Base-by-base conservation (phyloP, 2,329 filamentous ascomycete genomes). In the Sporothrix luriei region DNA sequence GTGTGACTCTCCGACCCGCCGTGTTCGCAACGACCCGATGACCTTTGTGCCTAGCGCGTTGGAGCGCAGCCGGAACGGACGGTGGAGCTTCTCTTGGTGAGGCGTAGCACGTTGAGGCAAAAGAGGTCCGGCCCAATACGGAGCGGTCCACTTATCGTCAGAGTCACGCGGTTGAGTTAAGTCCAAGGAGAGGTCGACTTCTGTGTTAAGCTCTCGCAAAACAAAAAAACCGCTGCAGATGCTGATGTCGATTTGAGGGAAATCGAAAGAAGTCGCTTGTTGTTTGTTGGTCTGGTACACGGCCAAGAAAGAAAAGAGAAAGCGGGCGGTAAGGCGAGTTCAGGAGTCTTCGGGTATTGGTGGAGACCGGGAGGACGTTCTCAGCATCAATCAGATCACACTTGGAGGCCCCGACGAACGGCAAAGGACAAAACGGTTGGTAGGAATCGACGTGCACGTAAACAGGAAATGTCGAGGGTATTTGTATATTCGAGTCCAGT, bases 1-100 rank as follows among this genome's bases (percentile, higher is more conserved):
- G 80, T 70, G 79, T 83, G 78, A 84, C 82, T 84, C 82, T 80
- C 81, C 78, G 72, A 73, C 77, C 77, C 75, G 71, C 77, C 77
- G 76, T 76, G 77, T 77, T 77, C 77, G 71, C 65, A 55, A 71
- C 72, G 70, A 72, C 49, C 57, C 65, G 67, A 64, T 54, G 68
- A 67, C 69, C 68, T 68, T 67, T 21, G 61, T 66, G 46, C 52
- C 51, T 71, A 66, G 68, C 48, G 66, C 38, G 49, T 49, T 59
- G 57, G 43, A 65, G 68, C 26, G 52, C 33, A 66, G 49, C 54
- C 43, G 62, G 57, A 69, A 69, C 40, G 19, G 54, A 54, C 33
- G 33, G 69, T 66, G 57, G 49, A 65, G 59, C 59, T 57, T 69
- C 46, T 70, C 57, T n/a, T 51, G 54, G 54, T 43, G 64, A 68